These are phyloP conservation scores for Globisporangium okanoganense DNA, from an alignment of 352 stramenopile genomes.

Conservation along the genomic window DNA sequence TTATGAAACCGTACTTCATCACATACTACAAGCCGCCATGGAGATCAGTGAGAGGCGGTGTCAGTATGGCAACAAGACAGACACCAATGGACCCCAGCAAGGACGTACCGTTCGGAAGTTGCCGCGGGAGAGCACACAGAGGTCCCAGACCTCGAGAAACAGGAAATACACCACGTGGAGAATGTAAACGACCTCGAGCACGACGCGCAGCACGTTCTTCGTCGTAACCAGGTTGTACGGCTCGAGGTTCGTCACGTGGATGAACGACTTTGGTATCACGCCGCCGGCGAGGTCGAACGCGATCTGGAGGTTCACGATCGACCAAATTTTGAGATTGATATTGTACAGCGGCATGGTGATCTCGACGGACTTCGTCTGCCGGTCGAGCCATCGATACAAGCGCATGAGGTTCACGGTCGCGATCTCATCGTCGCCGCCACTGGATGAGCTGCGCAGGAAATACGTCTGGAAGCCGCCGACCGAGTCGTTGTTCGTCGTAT, in stretches of 20 bases:
- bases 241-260: slow-evolving; percentile 61
- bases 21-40: slow-evolving; percentile 35
- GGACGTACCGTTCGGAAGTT: slow-evolving; percentile 37
- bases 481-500: slow-evolving; percentile 35
- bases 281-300: slow-evolving; percentile 59
- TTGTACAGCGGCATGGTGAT: slow-evolving; percentile 67
- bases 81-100: not conserved
- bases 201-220: slow-evolving; percentile 40
- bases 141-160: slow-evolving; percentile 58
- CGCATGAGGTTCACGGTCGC: slow-evolving; percentile 31
- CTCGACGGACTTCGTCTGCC: slow-evolving; percentile 48
- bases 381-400: slow-evolving; percentile 50
- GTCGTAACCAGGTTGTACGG: slow-evolving; percentile 55
- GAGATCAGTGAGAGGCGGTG: not conserved
- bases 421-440: slow-evolving; percentile 32
- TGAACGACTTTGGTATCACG: slow-evolving; percentile 32
- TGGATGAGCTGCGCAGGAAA: slow-evolving; percentile 44
- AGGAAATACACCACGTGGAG: slow-evolving; percentile 56
- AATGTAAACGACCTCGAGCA: slow-evolving; percentile 46
- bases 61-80: not conserved
- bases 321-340: slow-evolving; percentile 55
- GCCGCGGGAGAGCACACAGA: slow-evolving; percentile 55
- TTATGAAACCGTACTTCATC: slow-evolving; percentile 54
- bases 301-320: slow-evolving; percentile 50
- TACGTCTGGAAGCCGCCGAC: slow-evolving; percentile 49